Conservation (phyloP, 148 eudicot species). For the Silene latifolia region DNA sequence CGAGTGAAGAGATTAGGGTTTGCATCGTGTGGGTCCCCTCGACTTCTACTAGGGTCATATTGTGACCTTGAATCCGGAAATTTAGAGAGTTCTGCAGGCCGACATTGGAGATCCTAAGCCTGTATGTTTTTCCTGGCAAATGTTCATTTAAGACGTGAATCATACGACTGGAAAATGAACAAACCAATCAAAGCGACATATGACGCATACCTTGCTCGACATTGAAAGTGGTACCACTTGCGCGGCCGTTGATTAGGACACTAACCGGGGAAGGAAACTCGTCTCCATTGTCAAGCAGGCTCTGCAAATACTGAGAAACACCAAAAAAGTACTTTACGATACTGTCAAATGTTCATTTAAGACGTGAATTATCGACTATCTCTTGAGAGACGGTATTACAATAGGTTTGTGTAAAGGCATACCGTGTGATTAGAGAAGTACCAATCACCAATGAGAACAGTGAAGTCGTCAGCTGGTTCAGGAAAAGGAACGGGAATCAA, state of each 20-base stretch:
- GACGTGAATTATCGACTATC: no score
- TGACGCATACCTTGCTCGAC: conserved; percentile 60
- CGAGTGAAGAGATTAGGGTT: conserved; percentile 68
- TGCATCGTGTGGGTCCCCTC: conserved; percentile 95
- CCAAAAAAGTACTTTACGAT: not conserved
- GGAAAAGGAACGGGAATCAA: conserved; percentile 82
- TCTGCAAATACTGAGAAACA: conserved; percentile 44
- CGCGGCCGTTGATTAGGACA: conserved; percentile 86
- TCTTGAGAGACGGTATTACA: no score
- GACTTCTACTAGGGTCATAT: conserved; percentile 76
- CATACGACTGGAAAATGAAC: not conserved
- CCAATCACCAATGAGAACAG: conserved; percentile 91
- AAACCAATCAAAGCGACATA: not conserved
- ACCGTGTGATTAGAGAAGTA: conserved; percentile 85
- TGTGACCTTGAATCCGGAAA: conserved; percentile 85
- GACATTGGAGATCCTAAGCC: conserved; percentile 83
- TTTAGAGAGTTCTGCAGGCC: conserved; percentile 85
- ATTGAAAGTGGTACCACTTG: conserved; percentile 56
- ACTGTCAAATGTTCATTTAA: no score
- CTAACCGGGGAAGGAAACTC: conserved; percentile 70
- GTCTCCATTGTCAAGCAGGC: conserved; percentile 58
- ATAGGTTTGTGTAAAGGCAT: not conserved
- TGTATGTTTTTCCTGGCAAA: conserved; percentile 76
- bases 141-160: not conserved
- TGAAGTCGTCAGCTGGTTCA: conserved; percentile 67